Evolutionary conservation across 495 filamentous ascomycete species (phyloP).

Genomic region (Aspergillus baeticus): DNA sequence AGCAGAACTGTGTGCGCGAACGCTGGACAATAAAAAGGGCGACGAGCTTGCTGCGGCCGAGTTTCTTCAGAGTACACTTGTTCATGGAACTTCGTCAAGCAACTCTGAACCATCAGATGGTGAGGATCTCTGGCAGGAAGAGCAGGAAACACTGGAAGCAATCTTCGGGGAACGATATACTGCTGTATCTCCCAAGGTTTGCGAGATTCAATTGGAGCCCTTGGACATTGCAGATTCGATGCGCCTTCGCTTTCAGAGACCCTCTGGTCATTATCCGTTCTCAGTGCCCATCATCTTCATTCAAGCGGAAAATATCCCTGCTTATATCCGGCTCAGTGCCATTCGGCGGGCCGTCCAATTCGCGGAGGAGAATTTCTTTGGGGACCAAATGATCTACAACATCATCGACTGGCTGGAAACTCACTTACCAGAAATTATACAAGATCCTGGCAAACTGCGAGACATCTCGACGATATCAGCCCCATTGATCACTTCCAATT

Average conservation of each 20-base stretch:
- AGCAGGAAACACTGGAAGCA: slow-evolving; percentile 73
- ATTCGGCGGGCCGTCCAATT: slow-evolving; percentile 73
- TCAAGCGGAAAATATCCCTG: slow-evolving; percentile 64
- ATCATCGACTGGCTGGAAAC: slow-evolving; percentile 87
- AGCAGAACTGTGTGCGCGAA: slow-evolving; percentile 72
- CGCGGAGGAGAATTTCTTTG: slow-evolving; percentile 64
- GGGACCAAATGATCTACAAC: slow-evolving; percentile 86
- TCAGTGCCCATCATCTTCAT: slow-evolving; percentile 73
- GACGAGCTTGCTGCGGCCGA: slow-evolving; percentile 82
- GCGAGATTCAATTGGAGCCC: slow-evolving; percentile 59
- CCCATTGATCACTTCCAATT: slow-evolving; percentile 21
- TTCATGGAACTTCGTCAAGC: slow-evolving; percentile 29
- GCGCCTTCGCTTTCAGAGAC: slow-evolving; percentile 50
- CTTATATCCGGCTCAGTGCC: slow-evolving; percentile 88
- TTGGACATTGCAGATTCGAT: slow-evolving; percentile 33
- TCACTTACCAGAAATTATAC: slow-evolving; percentile 71
- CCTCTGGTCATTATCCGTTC: slow-evolving; percentile 65
- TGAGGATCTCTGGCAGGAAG: slow-evolving; percentile 72
- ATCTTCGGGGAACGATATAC: slow-evolving; percentile 71
- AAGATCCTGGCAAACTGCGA: slow-evolving; percentile 75
- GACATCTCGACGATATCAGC: slow-evolving; percentile 69
- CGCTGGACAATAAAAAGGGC: slow-evolving; percentile 62
- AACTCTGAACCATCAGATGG: slow-evolving; percentile 23
- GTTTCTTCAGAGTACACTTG: slow-evolving; percentile 68
- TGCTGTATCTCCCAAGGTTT: slow-evolving; percentile 54